These are phyloP conservation scores for Phytophthora palmivora DNA, from an alignment of 352 stramenopile genomes.

Conservation along the genomic window DNA sequence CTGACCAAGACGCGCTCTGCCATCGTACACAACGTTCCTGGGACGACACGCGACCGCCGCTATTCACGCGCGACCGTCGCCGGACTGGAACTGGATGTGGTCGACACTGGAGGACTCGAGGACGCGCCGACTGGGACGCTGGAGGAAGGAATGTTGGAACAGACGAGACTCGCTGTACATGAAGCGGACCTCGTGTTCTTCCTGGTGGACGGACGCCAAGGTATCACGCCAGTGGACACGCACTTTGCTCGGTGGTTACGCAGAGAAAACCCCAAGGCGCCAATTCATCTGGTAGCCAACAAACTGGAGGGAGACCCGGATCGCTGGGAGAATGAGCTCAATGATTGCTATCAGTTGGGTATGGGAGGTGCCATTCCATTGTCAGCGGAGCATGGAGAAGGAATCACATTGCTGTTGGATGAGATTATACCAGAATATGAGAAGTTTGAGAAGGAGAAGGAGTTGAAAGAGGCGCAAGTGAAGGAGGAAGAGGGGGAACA, in stretches of 20 bases:
- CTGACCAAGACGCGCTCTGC: conserved; percentile 77
- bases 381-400: conserved; percentile 82
- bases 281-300: conserved; percentile 80
- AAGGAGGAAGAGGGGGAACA: conserved; percentile 42
- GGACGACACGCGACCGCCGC: conserved; percentile 80
- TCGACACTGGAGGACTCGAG: conserved; percentile 83
- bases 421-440: conserved; percentile 80
- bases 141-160: conserved; percentile 82
- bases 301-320: conserved; percentile 78
- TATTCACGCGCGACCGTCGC: conserved; percentile 71
- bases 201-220: conserved; percentile 79
- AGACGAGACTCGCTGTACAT: conserved; percentile 77
- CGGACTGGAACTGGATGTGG: conserved; percentile 81
- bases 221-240: conserved; percentile 79
- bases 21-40: conserved; percentile 87
- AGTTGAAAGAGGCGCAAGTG: conserved; percentile 36
- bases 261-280: conserved; percentile 59
- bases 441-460: conserved; percentile 61
- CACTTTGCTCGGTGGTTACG: conserved; percentile 84
- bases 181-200: conserved; percentile 86
- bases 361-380: conserved; percentile 73
- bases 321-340: conserved; percentile 72
- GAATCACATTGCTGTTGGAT: conserved; percentile 71
- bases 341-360: conserved; percentile 81
- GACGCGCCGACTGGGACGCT: conserved; percentile 69